A percentile compares a stretch with the other conserved stretches of the same genome.
These are phyloP conservation scores for Quercus bicolor DNA, from an alignment of 306 rosid species.

Conservation along the genomic window DNA sequence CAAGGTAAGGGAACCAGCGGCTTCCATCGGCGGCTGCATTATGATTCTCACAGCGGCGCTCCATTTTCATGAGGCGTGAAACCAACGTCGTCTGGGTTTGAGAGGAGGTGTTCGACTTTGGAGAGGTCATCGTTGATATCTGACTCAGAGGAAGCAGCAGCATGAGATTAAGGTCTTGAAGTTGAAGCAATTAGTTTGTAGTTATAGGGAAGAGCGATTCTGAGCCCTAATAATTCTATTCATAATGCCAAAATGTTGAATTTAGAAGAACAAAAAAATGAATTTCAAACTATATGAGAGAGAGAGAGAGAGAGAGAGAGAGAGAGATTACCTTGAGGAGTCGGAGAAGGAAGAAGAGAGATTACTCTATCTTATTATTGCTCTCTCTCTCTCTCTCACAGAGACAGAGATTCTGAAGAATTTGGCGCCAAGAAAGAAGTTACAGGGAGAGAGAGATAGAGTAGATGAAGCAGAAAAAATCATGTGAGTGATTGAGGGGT, in stretches of 20 bases:
- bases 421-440: too few species aligned
- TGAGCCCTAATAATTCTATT: constrained; percentile 8
- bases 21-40: constrained; percentile 1
- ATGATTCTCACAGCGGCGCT: constrained; percentile 34
- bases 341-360: not conserved
- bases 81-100: constrained; percentile 41
- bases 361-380: not conserved
- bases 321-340: constrained; percentile 11
- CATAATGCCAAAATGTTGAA: not conserved
- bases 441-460: not conserved
- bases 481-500: not conserved
- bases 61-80: constrained; percentile 66
- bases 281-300: not conserved
- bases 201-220: not conserved
- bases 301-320: too few species aligned
- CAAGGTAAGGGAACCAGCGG: constrained; percentile 79
- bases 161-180: too few species aligned
- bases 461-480: not conserved
- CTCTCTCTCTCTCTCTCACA: too few species aligned
- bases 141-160: too few species aligned
- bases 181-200: too few species aligned
- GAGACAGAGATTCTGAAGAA: too few species aligned
- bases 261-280: not conserved
- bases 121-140: too few species aligned
- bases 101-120: constrained; percentile 51